Evolutionary conservation across 2,329 filamentous ascomycete species (phyloP), one percentile per base, ranked within the genome.

Genomic region (Pyrenophora teres): DNA sequence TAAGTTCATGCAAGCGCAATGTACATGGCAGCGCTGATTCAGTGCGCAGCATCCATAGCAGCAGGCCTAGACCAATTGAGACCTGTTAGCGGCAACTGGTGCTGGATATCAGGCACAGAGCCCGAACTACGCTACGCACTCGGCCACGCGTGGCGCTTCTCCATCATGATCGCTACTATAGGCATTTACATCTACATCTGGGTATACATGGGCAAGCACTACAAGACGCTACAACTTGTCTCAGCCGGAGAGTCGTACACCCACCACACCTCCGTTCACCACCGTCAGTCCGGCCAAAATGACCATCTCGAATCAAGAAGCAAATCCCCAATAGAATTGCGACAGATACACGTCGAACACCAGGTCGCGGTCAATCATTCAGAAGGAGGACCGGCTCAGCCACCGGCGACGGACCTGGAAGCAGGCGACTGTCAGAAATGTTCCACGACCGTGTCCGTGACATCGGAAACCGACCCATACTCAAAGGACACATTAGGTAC

Each of bases 81-180:
- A 15, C 49, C 49, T 8, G 49, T 52, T 10, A 52, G 49, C 16
- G 49, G 49, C 25, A 52, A 52, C 9, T 52, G 49, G 49, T 52
- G 49, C 7, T 52, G 49, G 49, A 52, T 52, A 47, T 47, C 43
- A 6, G 49, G 37, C 4, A 19, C 41, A 25, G 31, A 44, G 18
- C 31, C 49, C 7, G 49, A 47, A 21, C 13, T 52, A 16, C 49
- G 49, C 23, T 52, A 52, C 6, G 38, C 32, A 10, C 32, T 52
- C 3, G 37, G 37, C 15, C 49, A 52, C 21, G 49, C 35, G 8
- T 52, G 43, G 43, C 45, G 49, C 15, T 52, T 52, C 9, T 12
- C 37, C 18, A 52, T 52, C 38, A 52, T 52, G 32, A 27, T 52
- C 15, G 25, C 16, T 9, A 47, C 43, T 3, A 42, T 52, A 25